Evolutionary conservation across 2,329 filamentous ascomycete genomes (phyloP), one percentile per base, ranked within the genome.

Genomic region (Stemphylium lycopersici): DNA sequence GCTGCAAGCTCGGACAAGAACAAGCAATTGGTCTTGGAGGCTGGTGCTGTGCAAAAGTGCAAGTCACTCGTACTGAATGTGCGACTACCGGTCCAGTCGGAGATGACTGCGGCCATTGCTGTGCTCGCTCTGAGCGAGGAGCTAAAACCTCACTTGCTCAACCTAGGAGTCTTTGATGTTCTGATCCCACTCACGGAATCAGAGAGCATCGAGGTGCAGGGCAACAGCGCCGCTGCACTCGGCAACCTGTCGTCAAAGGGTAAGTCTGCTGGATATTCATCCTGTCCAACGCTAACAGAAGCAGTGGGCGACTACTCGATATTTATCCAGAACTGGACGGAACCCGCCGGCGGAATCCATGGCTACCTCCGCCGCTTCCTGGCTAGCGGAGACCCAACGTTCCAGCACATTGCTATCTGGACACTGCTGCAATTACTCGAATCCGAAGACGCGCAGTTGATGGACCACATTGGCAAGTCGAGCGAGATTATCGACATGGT

Each of bases 401-500:
- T 99, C 82, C 95, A 99, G 77, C 95, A 99, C 74, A 99, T 99
- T 71, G 95, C 95, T 45, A 96, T 98, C 60, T 99, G 95, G 95
- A 99, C 95, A 1, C 79, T 99, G 42, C 84, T 99, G 3, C 95
- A 99, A 73, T 84, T 99, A 4, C 87, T 99, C 45, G 95, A 99
- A 77, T 97, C 93, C 0, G 93, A 96, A 73, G 93, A 99, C 72
- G 88, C 90, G 77, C 89, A 87, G 50, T 82, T 99, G n/a, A 89
- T 97, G 59, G 87, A 88, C 44, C 86, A 91, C 43, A 97, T 99
- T 65, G 88, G 90, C 66, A 90, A 93, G 70, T 93, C 92, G 1
- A 90, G 93, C 61, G 91, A 96, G 62, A 90, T 99, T 62, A 90
- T 97, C 52, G 86, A 91, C 58, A 92, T 96, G 84, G 95, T 98